Base-by-base conservation (phyloP, 1,284 basidiomycete genomes). In the Inonotus obliquus region DNA sequence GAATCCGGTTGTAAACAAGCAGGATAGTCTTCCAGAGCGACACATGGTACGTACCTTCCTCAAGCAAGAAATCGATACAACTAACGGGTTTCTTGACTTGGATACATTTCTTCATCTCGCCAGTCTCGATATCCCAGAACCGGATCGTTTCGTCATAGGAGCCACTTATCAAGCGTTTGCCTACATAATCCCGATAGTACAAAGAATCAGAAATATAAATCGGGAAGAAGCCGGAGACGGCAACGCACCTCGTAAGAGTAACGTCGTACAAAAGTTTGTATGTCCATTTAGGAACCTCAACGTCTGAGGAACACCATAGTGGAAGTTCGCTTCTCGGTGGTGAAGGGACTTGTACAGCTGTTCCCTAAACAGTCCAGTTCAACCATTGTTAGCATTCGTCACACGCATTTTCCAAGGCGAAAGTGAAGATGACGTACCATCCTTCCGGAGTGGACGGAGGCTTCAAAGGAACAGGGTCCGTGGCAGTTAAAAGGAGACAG, bases 141-240 rank as follows among this genome's bases (percentile, higher is more conserved):
- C 92, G 80, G 63, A 94, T 92, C 0, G 90, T 93, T 75, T 95
- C 93, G 65, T 96, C 94, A 69, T 95, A 94, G 48, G 88, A 91
- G 17, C 93, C 94, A 65, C 89, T 93, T 65, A 96, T 92, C 41
- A 96, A 79, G 14, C 88, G 79, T 69, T 90, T 88, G 44, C 87
- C 81, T 79, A 57, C 27, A 51, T 37, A n/a, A n/a, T n/a, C n/a
- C n/a, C n/a, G 41, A 39, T 14, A 23, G 4, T 14, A 17, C 11
- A 11, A 35, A 13, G 1, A 32, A 5, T 49, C 1, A 38, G 10
- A 7, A 9, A 23, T 10, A 19, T 17, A 56, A 48, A 27, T 1
- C 35, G 27, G 44, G 9, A 3, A 38, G 32, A n/a, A n/a, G n/a
- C 17, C 7, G 19, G 19, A 44, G 54, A 38, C 17, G 37, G 41